These are phyloP conservation scores for Neonectria sp. DNA, from an alignment of 2,329 filamentous ascomycete genomes.

Conservation along the genomic window DNA sequence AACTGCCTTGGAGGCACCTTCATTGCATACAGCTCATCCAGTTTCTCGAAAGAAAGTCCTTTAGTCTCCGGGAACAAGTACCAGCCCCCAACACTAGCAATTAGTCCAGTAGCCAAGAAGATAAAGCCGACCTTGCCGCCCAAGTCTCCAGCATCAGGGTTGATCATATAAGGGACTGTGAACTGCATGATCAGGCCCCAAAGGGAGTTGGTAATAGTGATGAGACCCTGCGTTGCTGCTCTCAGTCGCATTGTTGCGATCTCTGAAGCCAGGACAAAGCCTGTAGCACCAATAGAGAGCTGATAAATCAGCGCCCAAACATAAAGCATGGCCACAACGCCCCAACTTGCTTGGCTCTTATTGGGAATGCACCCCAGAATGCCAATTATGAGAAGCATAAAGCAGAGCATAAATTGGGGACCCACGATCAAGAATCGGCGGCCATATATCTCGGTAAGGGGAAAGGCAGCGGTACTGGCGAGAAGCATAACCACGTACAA, in stretches of 20 bases:
- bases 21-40: slow-evolving; percentile 36
- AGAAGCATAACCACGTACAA: slow-evolving; percentile 56
- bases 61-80: slow-evolving; percentile 44
- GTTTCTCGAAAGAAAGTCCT: slow-evolving; percentile 29
- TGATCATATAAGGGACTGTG: slow-evolving; percentile 53
- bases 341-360: slow-evolving; percentile 44
- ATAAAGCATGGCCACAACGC: slow-evolving; percentile 49
- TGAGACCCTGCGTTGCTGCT: slow-evolving; percentile 48
- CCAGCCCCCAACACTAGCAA: slow-evolving; percentile 29
- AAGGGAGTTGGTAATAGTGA: slow-evolving; percentile 48
- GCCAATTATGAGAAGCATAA: slow-evolving; percentile 49
- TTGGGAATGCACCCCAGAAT: slow-evolving; percentile 50
- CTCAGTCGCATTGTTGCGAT: slow-evolving; percentile 52
- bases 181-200: slow-evolving; percentile 53
- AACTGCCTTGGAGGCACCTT: slow-evolving; percentile 32
- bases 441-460: slow-evolving; percentile 51
- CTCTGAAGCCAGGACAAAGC: slow-evolving; percentile 55
- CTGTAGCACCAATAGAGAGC: slow-evolving; percentile 53
- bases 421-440: slow-evolving; percentile 49
- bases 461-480: slow-evolving; percentile 50
- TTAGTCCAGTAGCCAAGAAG: slow-evolving; percentile 40
- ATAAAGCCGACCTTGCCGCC: slow-evolving; percentile 48
- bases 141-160: slow-evolving; percentile 46
- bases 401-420: slow-evolving; percentile 46
- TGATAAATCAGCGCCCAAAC: slow-evolving; percentile 56